These are phyloP conservation scores for Coemansia sp. DNA, from an alignment of 192 early-diverging fungal species.

Conservation along the genomic window DNA sequence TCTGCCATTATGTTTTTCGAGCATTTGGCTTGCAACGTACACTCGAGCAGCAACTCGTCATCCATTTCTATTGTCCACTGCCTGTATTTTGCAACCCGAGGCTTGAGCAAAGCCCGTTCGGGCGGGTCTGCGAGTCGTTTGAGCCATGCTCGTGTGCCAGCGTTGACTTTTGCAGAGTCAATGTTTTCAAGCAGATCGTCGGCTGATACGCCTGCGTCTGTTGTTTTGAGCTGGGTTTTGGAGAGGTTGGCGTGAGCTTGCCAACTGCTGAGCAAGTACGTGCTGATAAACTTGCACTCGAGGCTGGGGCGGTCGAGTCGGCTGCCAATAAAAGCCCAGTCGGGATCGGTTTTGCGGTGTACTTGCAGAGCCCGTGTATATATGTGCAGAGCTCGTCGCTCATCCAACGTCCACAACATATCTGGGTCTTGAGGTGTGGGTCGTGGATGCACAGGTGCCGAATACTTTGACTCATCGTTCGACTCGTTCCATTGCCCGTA, in stretches of 20 bases:
- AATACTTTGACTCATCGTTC: neutral
- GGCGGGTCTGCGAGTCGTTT: neutral
- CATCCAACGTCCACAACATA: conserved; percentile 19
- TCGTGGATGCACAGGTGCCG: neutral
- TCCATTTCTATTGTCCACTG: neutral
- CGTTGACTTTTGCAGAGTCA: neutral
- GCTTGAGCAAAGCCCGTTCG: neutral
- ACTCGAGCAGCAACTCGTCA: neutral
- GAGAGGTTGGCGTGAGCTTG: neutral
- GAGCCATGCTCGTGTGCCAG: neutral
- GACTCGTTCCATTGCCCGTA: neutral
- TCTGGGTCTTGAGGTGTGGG: neutral
- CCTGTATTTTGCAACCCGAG: neutral
- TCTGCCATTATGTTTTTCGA: neutral
- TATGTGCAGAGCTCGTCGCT: conserved; percentile 22
- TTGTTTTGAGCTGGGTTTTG: neutral
- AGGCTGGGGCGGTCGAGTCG: conserved; percentile 7
- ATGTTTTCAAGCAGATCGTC: neutral
- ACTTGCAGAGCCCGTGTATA: conserved; percentile 10
- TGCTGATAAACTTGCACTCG: conserved; percentile 13
- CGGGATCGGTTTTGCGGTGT: neutral
- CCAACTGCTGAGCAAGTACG: conserved; percentile 11
- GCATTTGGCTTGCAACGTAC: neutral
- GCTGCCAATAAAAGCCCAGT: conserved; percentile 9
- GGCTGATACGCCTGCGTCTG: neutral